Evolutionary conservation across 345 rosid species (phyloP).

Genomic region (Arabidopsis thaliana): DNA sequence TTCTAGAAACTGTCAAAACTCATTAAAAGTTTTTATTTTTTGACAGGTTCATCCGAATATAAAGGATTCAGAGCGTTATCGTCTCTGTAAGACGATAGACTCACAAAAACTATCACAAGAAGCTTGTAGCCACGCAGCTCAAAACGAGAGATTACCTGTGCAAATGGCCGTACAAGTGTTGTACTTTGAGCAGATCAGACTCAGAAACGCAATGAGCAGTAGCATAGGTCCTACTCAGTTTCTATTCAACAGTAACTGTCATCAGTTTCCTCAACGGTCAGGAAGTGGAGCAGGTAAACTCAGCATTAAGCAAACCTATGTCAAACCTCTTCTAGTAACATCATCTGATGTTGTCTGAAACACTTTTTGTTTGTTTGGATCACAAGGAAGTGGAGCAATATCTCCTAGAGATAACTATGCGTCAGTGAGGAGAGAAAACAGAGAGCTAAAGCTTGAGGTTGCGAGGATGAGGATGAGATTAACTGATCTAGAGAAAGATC

Average conservation of each 20-base stretch:
- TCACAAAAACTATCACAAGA: constrained; percentile 97
- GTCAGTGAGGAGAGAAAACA: constrained; percentile 93
- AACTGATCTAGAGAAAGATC: constrained; percentile 94
- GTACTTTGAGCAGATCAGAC: constrained; percentile 92
- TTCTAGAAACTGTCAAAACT: neutral
- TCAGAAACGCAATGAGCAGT: constrained; percentile 86
- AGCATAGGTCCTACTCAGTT: constrained; percentile 68
- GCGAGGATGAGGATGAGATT: constrained; percentile 99
- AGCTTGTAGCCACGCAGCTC: constrained; percentile 98
- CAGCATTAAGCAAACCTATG: neutral
- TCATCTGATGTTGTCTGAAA: neutral
- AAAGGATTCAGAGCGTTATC: constrained; percentile 84
- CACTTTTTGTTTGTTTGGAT: constrained; percentile 1
- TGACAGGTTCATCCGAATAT: constrained; percentile 86
- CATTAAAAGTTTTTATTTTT: neutral
- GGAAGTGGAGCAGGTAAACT: constrained; percentile 73
- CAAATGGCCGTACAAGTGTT: constrained; percentile 97
- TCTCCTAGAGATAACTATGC: constrained; percentile 98
- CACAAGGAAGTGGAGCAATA: constrained; percentile 82
- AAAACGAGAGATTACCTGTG: constrained; percentile 90
- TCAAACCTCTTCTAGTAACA: neutral
- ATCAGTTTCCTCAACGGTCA: constrained; percentile 83
- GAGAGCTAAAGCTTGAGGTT: constrained; percentile 95
- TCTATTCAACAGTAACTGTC: constrained; percentile 60
- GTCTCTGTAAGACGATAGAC: constrained; percentile 93